Percentiles rank a stretch among this genome's conserved stretches.
These are phyloP conservation scores for Trichoderma atrobrunneum DNA, from an alignment of 2,329 filamentous ascomycete species.

Conservation along the genomic window DNA sequence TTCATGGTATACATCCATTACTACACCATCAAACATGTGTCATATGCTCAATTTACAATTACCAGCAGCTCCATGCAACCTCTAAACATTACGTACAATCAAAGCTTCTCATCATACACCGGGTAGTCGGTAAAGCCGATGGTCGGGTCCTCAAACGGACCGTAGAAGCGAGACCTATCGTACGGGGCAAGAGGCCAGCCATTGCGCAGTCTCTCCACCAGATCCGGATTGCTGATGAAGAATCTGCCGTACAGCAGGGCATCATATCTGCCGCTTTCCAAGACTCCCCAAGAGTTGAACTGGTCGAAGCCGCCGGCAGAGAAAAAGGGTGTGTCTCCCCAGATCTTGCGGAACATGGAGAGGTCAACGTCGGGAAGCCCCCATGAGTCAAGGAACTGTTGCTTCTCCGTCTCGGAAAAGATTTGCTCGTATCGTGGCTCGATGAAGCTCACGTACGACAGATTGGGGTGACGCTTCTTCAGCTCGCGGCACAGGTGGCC, in stretches of 20 bases:
- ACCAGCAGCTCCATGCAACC: background rate
- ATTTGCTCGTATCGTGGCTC: slow-evolving; percentile 56
- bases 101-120: background rate
- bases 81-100: background rate
- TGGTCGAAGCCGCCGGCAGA: slow-evolving; percentile 54
- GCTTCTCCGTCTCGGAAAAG: slow-evolving; percentile 47
- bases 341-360: slow-evolving; percentile 48
- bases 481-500: slow-evolving; percentile 47
- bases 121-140: slow-evolving; percentile 39
- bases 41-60: background rate
- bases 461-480: slow-evolving; percentile 40
- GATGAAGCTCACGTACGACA: slow-evolving; percentile 56
- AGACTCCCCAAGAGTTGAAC: slow-evolving; percentile 46
- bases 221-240: slow-evolving; percentile 49
- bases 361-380: slow-evolving; percentile 45
- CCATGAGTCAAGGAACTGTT: slow-evolving; percentile 47
- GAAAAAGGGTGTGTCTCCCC: slow-evolving; percentile 52
- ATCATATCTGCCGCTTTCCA: slow-evolving; percentile 44
- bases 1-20: background rate
- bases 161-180: slow-evolving; percentile 45
- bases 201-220: slow-evolving; percentile 42
- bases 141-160: slow-evolving; percentile 35
- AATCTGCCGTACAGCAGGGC: slow-evolving; percentile 46
- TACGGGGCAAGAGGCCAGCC: slow-evolving; percentile 40
- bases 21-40: background rate